Base-by-base conservation (phyloP, 371 early-diverging fungal genomes). In the Circinella minor region DNA sequence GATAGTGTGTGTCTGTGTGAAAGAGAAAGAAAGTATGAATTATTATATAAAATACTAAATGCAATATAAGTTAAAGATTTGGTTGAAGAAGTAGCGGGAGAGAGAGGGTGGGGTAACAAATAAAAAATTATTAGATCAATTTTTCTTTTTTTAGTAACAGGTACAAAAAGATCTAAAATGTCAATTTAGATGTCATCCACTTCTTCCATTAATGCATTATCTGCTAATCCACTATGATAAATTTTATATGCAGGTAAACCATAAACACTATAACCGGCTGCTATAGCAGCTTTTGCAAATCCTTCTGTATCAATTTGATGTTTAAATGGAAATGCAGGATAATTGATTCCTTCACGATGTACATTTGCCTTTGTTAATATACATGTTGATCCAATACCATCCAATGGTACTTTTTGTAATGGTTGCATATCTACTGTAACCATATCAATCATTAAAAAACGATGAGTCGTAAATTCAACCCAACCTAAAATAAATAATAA, bases 271-370 rank as follows among this genome's bases (percentile, higher is more conserved):
- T 81, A 89, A 0, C 91, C 91, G 68, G 84, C 79, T 6, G 81
- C 80, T 68, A 83, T 86, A 47, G 90, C 91, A 70, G 89, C 84
- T 61, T 88, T 89, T 14, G 89, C 91, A 77, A 92, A 82, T 0
- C 91, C 92, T 80, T 91, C 93, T 15, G 90, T 89, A 66, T 92
- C 91, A 37, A 91, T 81, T 63, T 85, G 81, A 71, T 91, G 90
- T 55, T 88, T 82, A 46, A 88, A 80, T 36, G 86, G 81, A 69
- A 81, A 82, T 0, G 88, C 74, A 5, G 91, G 91, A 61, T 90
- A 91, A 13, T 79, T 81, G 47, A 87, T 83, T 3, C 91, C 92
- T 47, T 82, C 80, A 13, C 90, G 88, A 70, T 91, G 90, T 1
- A 92, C 87, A n/a, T 76, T 75, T 6, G 91, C 88, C 60, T 86